A percentile compares a stretch with the other conserved stretches of the same genome.
These are phyloP conservation scores for Ephemerocybe angulata DNA, from an alignment of 768 basidiomycete genomes.

Conservation along the genomic window DNA sequence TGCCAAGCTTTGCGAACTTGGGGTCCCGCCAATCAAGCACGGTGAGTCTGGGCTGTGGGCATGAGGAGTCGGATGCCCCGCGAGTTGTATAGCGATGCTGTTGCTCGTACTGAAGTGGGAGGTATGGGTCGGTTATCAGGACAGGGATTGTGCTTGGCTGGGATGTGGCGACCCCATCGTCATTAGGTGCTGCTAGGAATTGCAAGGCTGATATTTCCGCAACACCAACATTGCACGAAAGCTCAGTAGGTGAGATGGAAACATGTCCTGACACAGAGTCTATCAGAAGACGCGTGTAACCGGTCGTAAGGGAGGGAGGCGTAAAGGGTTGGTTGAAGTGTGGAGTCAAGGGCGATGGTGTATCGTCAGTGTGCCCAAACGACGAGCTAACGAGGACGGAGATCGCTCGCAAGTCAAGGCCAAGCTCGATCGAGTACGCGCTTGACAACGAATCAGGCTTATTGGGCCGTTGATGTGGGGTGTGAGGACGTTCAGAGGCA, in stretches of 20 bases:
- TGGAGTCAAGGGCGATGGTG: constrained; percentile 13
- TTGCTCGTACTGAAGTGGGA: constrained; percentile 53
- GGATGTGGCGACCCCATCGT: constrained; percentile 14
- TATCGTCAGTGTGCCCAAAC: neutral
- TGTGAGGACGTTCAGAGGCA: neutral
- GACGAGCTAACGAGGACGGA: neutral
- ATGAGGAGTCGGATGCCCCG: constrained; percentile 26
- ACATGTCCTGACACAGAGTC: constrained; percentile 25
- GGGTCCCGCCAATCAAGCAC: constrained; percentile 60
- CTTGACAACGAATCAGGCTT: neutral
- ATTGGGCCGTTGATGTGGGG: neutral
- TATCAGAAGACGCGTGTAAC: constrained; percentile 53
- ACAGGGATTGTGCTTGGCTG: constrained; percentile 52
- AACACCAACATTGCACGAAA: constrained; percentile 14
- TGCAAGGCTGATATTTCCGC: constrained; percentile 57
- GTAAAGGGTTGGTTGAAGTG: constrained; percentile 62
- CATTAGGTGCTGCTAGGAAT: constrained; percentile 28
- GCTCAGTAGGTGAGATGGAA: neutral
- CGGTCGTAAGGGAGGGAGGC: constrained; percentile 45
- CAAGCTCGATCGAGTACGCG: neutral
- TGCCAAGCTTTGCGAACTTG: constrained; percentile 36
- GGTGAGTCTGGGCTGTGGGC: constrained; percentile 46
- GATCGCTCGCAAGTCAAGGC: neutral
- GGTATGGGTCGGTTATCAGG: constrained; percentile 68
- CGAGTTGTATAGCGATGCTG: constrained; percentile 39